Evolutionary conservation across 305 asterid genomes (phyloP).

Genomic region (Fraxinus albicans): DNA sequence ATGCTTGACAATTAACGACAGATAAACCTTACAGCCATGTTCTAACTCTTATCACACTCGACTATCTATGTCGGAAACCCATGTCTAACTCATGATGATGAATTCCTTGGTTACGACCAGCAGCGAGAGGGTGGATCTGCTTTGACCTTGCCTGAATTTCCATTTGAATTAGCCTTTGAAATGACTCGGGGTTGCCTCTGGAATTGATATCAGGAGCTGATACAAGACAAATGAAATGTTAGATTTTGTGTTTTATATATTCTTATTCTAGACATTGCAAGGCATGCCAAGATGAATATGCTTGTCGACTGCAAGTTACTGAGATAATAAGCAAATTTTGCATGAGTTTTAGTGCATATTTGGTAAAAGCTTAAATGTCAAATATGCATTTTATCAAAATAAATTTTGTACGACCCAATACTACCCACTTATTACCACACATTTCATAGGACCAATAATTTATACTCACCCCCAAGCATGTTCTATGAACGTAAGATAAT

Average conservation of each 20-base stretch:
- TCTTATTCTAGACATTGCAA: background rate
- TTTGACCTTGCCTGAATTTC: constrained; percentile 70
- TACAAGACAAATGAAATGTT: background rate
- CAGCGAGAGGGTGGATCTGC: constrained; percentile 54
- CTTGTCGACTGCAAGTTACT: background rate
- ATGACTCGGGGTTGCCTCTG: constrained; percentile 63
- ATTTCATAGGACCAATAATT: background rate
- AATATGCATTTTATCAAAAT: background rate
- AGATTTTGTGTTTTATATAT: background rate
- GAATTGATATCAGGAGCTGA: constrained; percentile 30
- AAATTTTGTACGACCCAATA: background rate
- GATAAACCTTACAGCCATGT: constrained; percentile 3
- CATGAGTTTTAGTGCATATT: background rate
- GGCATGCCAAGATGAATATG: background rate
- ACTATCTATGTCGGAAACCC: constrained; percentile 64
- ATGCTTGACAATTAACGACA: constrained; percentile 2
- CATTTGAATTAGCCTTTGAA: constrained; percentile 78
- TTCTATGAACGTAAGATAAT: background rate
- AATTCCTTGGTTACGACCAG: constrained; percentile 53
- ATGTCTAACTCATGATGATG: constrained; percentile 64
- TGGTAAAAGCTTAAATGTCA: background rate
- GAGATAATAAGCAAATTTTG: background rate
- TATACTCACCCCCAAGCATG: background rate
- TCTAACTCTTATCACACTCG: constrained; percentile 1
- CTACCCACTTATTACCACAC: background rate